Conservation (phyloP, 202 grass and related monocot species). For the Saccharum hybrid region DNA sequence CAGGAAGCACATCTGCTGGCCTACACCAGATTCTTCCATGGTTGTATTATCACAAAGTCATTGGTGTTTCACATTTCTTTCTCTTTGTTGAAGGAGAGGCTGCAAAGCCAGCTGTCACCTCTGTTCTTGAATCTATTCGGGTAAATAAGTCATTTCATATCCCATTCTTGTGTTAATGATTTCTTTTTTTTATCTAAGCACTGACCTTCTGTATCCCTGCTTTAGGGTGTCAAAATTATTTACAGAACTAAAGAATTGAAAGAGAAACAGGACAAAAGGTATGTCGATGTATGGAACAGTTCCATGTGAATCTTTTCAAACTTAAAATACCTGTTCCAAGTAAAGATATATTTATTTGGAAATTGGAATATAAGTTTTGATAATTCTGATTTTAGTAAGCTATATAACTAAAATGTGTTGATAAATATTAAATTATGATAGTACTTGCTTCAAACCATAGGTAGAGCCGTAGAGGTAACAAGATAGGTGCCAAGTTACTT, state of each 20-base stretch:
- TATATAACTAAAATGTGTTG: constrained; percentile 1
- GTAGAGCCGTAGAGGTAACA: not conserved
- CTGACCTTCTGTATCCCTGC: constrained; percentile 38
- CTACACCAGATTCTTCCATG: constrained; percentile 98
- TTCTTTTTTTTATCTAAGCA: constrained; percentile 19
- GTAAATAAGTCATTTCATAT: constrained; percentile 51
- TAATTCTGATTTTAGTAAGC: not conserved
- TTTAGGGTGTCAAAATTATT: constrained; percentile 92
- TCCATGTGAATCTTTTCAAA: not conserved
- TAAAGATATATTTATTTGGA: not conserved
- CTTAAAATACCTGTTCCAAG: not conserved
- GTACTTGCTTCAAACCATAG: constrained; percentile 23
- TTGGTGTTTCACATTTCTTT: constrained; percentile 90
- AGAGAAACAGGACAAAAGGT: constrained; percentile 97
- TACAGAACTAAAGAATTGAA: constrained; percentile 91
- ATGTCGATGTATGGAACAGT: constrained; percentile 15
- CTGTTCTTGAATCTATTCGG: constrained; percentile 88
- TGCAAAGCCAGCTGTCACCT: constrained; percentile 79
- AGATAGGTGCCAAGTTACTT: constrained; percentile 12
- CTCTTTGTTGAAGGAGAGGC: constrained; percentile 97
- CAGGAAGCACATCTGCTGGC: constrained; percentile 82
- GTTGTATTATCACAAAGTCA: constrained; percentile 98
- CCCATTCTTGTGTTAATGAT: not conserved
- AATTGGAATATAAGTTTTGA: not conserved
- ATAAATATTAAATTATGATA: constrained; percentile 15